Conservation (phyloP, 2,329 filamentous ascomycete genomes). For the Pseudogymnoascus sp. region DNA sequence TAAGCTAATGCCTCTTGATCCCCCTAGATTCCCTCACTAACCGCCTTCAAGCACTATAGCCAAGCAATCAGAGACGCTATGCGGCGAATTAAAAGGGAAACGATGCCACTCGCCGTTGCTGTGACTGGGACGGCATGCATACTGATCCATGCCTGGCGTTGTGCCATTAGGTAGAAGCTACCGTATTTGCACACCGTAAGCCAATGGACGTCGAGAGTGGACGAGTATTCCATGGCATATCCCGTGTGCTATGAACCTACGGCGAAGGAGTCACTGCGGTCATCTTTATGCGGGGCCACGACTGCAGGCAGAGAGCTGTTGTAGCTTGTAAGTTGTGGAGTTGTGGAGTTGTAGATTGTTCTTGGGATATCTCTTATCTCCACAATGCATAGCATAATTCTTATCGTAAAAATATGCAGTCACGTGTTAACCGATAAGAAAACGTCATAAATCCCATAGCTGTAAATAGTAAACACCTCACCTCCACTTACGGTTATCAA, state of each 20-base stretch:
- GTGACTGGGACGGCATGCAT: background rate
- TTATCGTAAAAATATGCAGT: background rate
- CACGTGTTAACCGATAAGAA: background rate
- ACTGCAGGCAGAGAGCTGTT: background rate
- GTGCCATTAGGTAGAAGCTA: background rate
- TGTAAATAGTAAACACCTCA: background rate
- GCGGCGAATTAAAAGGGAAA: background rate
- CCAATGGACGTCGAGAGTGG: background rate
- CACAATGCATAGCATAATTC: background rate
- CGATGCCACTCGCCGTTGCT: background rate
- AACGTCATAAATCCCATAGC: background rate
- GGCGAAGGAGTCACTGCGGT: background rate
- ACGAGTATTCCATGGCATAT: background rate
- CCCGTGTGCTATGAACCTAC: background rate
- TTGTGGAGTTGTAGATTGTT: background rate
- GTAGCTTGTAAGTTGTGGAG: background rate
- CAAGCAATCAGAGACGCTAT: background rate
- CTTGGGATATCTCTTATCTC: background rate
- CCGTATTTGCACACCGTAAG: background rate
- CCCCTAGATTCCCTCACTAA: background rate
- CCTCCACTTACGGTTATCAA: background rate
- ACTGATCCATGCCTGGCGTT: background rate
- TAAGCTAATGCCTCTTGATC: background rate
- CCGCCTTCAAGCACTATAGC: background rate
- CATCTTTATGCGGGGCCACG: background rate